These are phyloP conservation scores for Yamadazyma dushanensis DNA, from an alignment of 1,139 yeast species.

Conservation along the genomic window DNA sequence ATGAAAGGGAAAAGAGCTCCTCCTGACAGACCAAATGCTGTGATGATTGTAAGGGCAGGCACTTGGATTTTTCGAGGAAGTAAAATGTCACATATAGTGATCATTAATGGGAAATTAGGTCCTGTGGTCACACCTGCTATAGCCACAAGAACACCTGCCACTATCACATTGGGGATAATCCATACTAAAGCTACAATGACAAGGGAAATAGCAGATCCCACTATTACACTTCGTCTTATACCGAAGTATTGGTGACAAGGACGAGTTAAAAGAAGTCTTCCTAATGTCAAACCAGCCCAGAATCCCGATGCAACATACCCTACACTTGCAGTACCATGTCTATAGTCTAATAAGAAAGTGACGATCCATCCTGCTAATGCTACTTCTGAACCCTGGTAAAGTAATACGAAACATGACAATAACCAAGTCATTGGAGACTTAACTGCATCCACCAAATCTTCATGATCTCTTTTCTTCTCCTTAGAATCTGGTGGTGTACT, in stretches of 20 bases:
- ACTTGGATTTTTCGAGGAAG: conserved; percentile 57
- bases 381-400: conserved; percentile 71
- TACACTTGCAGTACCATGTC: conserved; percentile 48
- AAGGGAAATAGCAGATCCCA: conserved; percentile 35
- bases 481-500: too few species aligned
- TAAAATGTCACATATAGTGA: conserved; percentile 45
- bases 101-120: conserved; percentile 56
- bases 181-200: conserved; percentile 44
- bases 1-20: conserved; percentile 61
- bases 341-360: conserved; percentile 57
- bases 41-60: conserved; percentile 51
- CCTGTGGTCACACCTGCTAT: conserved; percentile 53
- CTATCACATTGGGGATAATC: conserved; percentile 42
- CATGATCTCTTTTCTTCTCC: conserved; percentile 3
- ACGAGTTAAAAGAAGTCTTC: conserved; percentile 51
- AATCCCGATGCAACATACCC: conserved; percentile 73
- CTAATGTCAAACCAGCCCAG: conserved; percentile 70
- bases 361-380: conserved; percentile 73
- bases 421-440: conserved; percentile 53
- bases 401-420: conserved; percentile 51
- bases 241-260: conserved; percentile 44
- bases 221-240: conserved; percentile 46
- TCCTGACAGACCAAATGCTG: conserved; percentile 63
- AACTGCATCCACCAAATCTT: conserved; percentile 30
- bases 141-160: conserved; percentile 46